Base-by-base conservation (phyloP, 2,329 filamentous ascomycete genomes). In the Fusarium nodosum region DNA sequence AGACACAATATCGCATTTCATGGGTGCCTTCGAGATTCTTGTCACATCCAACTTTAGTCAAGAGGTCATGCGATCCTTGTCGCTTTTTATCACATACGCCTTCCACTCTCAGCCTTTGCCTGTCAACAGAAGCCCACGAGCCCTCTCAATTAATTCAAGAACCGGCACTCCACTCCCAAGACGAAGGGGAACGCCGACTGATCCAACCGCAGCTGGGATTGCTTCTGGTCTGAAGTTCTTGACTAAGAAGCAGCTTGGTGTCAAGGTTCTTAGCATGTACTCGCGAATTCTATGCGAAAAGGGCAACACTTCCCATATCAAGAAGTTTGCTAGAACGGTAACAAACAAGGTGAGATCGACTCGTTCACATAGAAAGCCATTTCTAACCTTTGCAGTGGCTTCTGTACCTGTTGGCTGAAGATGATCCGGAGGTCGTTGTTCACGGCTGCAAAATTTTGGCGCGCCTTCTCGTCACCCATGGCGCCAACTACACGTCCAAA, bases 11-110 rank as follows among this genome's bases (percentile, higher is more conserved):
- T 88, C 88, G 1, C 87, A 91, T 60, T 97, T 97, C 71, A 87
- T 97, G 74, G 84, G 86, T 31, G 91, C 95, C 0, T 91, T 99
- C 68, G 91, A 90, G 74, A 89, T 90, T 15, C 85, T 99, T 7
- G 87, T 97, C 31, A 90, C 90, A 68, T 92, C 90, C 68, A 95
- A 92, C 73, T 88, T 94, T 71, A 94, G 91, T 53, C 90, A 92
- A 18, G 93, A 97, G 77, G 90, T 95, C 28, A 90, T 97, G 76
- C 89, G 95, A 36, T 93, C 93, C 3, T 82, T 99, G 44, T 93
- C 96, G 3, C 85, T 98, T 24, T 98, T 97, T 76, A 92, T 99
- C 68, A 97, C 95, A 0, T 99, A 96, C 77, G 91, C 93, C 8
- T 88, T 97, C 66, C 94, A 97, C 76, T 81, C 84, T 2, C 81